phyloP scores from a whole-genome alignment of 1,284 basidiomycete species.

The Lentinus polychrous region DNA sequence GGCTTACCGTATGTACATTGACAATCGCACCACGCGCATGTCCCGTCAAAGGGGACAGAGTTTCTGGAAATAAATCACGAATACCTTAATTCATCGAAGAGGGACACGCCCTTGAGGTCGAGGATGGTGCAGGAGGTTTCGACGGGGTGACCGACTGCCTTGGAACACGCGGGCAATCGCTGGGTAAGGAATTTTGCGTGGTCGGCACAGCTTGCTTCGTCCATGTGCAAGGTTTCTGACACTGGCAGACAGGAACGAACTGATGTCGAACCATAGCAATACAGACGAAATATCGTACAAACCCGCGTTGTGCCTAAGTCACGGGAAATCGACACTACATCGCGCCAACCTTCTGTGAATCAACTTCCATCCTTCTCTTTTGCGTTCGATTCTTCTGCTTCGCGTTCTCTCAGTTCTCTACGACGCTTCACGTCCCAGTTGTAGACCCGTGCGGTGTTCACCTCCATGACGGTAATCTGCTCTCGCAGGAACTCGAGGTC shows the following conservation, averaged over 20 bases:
- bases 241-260: too few species aligned
- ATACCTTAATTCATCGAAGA: constrained; percentile 26
- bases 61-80: too few species aligned
- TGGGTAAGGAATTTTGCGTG: too few species aligned
- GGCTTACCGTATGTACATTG: too few species aligned
- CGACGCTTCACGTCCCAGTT: constrained; percentile 93
- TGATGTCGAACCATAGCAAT: too few species aligned
- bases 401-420: constrained; percentile 50
- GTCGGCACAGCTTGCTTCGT: too few species aligned
- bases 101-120: constrained; percentile 80
- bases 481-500: constrained; percentile 94
- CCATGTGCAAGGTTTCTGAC: too few species aligned
- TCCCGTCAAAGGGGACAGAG: too few species aligned
- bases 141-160: constrained; percentile 73
- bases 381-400: constrained; percentile 20
- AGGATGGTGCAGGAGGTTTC: constrained; percentile 99
- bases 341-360: background rate
- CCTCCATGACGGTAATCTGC: constrained; percentile 97
- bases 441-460: constrained; percentile 94
- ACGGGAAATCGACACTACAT: too few species aligned
- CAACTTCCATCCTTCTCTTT: background rate
- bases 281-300: too few species aligned
- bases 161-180: constrained; percentile 81
- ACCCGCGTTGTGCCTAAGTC: too few species aligned
- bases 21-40: too few species aligned